A percentile compares a stretch with the other conserved stretches of the same genome.
phyloP scores from a whole-genome alignment of 1,284 basidiomycete genomes.

The Microbotryum intermedium region DNA sequence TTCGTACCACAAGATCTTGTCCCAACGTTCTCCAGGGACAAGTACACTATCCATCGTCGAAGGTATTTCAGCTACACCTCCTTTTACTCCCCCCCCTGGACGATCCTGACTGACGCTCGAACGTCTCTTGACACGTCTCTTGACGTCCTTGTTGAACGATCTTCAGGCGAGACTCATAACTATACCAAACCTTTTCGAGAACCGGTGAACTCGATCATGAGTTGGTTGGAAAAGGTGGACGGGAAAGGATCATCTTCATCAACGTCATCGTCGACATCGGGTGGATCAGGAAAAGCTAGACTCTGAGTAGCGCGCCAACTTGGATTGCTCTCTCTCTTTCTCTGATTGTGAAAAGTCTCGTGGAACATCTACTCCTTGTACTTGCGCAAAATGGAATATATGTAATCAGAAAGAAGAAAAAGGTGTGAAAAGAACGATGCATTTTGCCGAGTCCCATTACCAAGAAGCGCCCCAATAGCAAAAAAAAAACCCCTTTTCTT shows the following conservation, averaged over 20 bases:
- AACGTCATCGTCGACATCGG: background rate
- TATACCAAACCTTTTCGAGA: background rate
- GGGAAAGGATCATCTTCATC: background rate
- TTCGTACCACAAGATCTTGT: slow-evolving; percentile 1
- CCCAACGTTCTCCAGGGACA: background rate
- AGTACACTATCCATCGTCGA: background rate
- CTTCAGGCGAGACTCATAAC: background rate
- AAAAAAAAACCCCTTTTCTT: background rate
- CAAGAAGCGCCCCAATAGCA: background rate
- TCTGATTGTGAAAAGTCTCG: no score
- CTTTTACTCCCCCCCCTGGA: no score
- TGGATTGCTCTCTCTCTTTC: no score
- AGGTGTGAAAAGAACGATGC: background rate
- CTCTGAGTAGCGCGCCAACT: no score
- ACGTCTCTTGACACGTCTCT: no score
- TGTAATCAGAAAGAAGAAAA: no score
- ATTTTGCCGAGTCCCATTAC: background rate
- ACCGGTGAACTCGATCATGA: background rate
- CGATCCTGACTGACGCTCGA: background rate
- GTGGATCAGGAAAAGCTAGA: no score
- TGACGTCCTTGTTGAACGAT: no score
- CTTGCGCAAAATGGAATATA: background rate
- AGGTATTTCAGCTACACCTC: background rate
- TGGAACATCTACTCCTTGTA: no score
- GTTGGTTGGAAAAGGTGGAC: background rate